Base-by-base conservation (phyloP, 2,329 filamentous ascomycete species). In the Septoria petroselini region DNA sequence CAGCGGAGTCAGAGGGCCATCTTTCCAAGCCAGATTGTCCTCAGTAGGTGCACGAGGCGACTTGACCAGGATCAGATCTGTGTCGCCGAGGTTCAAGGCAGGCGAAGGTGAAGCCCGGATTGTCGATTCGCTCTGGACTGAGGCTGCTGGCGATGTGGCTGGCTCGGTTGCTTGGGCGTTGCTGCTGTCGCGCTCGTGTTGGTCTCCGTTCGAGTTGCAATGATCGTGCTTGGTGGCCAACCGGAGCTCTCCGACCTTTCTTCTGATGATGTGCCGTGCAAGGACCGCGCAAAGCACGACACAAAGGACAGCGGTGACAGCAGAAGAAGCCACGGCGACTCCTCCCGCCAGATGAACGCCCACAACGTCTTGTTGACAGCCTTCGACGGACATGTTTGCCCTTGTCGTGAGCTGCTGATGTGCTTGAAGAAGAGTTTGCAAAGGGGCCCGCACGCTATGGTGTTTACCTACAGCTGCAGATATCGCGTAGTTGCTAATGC, bases 311-410 rank as follows among this genome's bases (percentile, higher is more conserved):
- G 39, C 39, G 27, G 39, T 41, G 21, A 29, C 39, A 25, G 23
- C 25, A 41, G 39, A 41, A 29, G 39, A 25, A 15, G 23, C 39
- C 27, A 41, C 27, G 23, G 39, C 39, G 23, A 41, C 29, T n/a
- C 39, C 39, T 18, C 27, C 30, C 39, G 39, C 39, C 39, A 27
- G 23, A 12, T 27, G 23, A 27, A 41, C 29, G 39, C 39, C 29
- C 39, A 41, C 39, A 7, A 25, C 25, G 39, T 23, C 39, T 27
- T 27, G 5, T 9, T 27, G 23, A 9, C 23, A 27, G 9, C 23
- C 23, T 9, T 27, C 23, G 9, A 27, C 9, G 23, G 23, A 27
- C 23, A 27, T 27, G 23, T 9, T 30, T 12, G 30, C 23, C 39
- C 18, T 17, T n/a, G n/a, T 5, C 35, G 23, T n/a, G 19, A 12